These are phyloP conservation scores for Globisporangium spiculum DNA, from an alignment of 352 stramenopile species.

Conservation along the genomic window DNA sequence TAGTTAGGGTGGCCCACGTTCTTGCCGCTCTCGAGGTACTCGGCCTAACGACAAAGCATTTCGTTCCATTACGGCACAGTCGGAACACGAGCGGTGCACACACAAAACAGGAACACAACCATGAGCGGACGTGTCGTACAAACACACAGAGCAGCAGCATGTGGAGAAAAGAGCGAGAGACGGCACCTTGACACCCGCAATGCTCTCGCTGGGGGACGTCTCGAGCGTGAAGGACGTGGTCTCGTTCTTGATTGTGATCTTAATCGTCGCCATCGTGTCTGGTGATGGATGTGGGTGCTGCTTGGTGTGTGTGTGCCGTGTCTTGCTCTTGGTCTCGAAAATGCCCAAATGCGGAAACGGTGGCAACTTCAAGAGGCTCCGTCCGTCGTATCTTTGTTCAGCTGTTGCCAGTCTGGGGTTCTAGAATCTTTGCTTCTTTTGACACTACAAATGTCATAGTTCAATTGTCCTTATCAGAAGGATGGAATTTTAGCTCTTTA, in stretches of 20 bases:
- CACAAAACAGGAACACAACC: background rate
- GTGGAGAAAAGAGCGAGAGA: background rate
- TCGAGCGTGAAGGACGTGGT: conserved; percentile 61
- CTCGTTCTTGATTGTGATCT: conserved; percentile 83
- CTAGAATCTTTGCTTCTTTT: background rate
- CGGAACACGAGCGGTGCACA: background rate
- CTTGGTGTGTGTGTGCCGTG: background rate
- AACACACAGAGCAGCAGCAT: background rate
- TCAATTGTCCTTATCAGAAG: no score
- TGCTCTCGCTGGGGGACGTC: conserved; percentile 62
- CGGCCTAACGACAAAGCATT: conserved; percentile 26
- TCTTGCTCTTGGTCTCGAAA: background rate
- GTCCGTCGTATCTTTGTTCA: conserved; percentile 4
- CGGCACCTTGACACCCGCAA: conserved; percentile 72
- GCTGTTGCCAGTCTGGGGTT: background rate
- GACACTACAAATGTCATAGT: background rate
- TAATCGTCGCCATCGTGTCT: conserved; percentile 44
- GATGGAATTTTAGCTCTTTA: no score
- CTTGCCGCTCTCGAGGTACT: conserved; percentile 76
- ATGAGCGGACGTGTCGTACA: background rate
- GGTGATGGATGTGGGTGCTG: background rate
- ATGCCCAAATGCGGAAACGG: background rate
- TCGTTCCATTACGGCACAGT: background rate
- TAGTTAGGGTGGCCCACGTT: conserved; percentile 65
- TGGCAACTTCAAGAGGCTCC: conserved; percentile 2